Percentiles rank a stretch among this genome's conserved stretches.
phyloP scores from a whole-genome alignment of 306 rosid species.

The Inga laurina region DNA sequence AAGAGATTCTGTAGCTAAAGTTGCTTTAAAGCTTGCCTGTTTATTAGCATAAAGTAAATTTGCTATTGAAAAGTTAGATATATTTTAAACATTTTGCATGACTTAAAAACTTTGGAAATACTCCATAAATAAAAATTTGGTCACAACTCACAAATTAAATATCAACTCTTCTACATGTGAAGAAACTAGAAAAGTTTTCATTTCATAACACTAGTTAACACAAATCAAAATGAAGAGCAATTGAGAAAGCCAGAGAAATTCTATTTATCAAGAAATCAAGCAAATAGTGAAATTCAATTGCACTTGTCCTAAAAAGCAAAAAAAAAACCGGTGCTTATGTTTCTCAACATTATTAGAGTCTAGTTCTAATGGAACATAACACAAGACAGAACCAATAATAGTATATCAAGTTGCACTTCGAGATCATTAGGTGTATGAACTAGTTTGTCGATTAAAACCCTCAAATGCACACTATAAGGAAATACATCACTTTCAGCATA shows the following conservation, averaged over 20 bases:
- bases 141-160: conserved; percentile 3
- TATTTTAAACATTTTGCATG: not conserved
- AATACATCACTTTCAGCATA: not conserved
- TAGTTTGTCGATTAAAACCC: not conserved
- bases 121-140: conserved; percentile 7
- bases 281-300: not conserved
- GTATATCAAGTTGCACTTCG: not conserved
- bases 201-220: conserved; percentile 1
- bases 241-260: not conserved
- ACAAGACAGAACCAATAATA: not conserved
- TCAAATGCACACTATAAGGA: not conserved
- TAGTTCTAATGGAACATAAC: conserved; percentile 21
- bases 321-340: not conserved
- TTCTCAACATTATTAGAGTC: conserved; percentile 5
- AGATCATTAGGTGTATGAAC: not conserved
- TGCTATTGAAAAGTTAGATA: conserved; percentile 24
- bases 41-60: conserved; percentile 31
- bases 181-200: conserved; percentile 18
- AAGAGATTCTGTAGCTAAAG: too few relatives aligned
- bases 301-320: not conserved
- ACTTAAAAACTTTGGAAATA: conserved; percentile 7
- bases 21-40: conserved; percentile 64
- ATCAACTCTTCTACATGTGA: conserved; percentile 9
- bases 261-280: not conserved
- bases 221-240: conserved; percentile 3